Percentiles rank a stretch among this genome's conserved stretches.
Conservation (phyloP, 2,329 filamentous ascomycete species). For the Hymenoscyphus infarciens region DNA sequence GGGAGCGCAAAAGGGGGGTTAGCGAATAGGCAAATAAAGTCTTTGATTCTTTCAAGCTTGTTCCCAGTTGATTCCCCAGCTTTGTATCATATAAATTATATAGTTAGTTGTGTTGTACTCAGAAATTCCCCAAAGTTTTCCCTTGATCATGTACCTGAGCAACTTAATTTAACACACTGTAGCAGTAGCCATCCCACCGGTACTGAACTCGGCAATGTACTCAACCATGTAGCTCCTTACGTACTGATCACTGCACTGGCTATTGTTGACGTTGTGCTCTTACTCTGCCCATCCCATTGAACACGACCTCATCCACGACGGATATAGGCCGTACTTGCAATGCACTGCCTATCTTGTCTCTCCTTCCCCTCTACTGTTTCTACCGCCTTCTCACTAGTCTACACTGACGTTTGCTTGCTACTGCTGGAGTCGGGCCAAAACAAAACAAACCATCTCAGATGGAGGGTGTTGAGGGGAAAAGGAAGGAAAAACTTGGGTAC, state of each 20-base stretch:
- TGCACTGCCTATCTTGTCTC: background rate
- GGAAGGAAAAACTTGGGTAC: background rate
- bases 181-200: constrained; percentile 1
- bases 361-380: background rate
- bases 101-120: background rate
- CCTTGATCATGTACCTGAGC: background rate
- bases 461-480: background rate
- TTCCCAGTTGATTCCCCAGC: too few species aligned
- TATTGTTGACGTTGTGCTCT: background rate
- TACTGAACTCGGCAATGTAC: background rate
- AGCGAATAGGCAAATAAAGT: too few species aligned
- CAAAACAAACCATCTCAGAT: background rate
- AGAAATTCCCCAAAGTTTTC: background rate
- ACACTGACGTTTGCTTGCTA: background rate
- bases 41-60: too few species aligned
- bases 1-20: too few species aligned
- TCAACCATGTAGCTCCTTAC: background rate
- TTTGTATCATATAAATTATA: background rate
- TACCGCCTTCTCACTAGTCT: background rate
- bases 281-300: background rate
- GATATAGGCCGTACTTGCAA: background rate
- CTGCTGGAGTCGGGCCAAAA: background rate
- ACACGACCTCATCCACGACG: background rate
- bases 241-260: background rate
- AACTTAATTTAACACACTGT: background rate